Evolutionary conservation across 345 rosid genomes (phyloP).

Genomic region (Balakata baccata): DNA sequence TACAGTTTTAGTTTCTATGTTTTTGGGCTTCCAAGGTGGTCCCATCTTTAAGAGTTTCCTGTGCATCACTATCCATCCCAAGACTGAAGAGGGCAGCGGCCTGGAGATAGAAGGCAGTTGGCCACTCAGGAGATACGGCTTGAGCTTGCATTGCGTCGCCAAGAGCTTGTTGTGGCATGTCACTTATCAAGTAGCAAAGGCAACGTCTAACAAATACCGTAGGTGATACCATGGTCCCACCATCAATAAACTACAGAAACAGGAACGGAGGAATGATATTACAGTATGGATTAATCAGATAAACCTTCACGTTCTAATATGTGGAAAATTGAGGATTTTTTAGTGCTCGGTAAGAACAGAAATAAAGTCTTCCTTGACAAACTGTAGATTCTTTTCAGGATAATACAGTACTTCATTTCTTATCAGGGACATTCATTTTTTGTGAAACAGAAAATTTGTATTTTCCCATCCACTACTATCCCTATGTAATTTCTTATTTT

Average conservation of each 20-base stretch:
- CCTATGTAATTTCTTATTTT: no score
- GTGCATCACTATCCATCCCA: constrained; percentile 78
- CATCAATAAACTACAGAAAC: constrained; percentile 56
- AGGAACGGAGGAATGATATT: not conserved
- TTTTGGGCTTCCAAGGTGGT: constrained; percentile 66
- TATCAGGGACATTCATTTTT: not conserved
- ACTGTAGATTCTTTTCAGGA: not conserved
- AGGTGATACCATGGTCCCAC: constrained; percentile 75
- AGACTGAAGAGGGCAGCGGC: constrained; percentile 80
- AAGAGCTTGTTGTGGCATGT: constrained; percentile 73
- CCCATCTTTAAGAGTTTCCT: constrained; percentile 77
- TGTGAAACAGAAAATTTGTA: not conserved
- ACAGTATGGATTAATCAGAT: not conserved
- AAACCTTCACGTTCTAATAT: not conserved
- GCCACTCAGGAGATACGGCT: constrained; percentile 75
- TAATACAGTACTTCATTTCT: not conserved
- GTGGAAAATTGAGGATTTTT: not conserved
- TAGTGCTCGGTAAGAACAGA: not conserved
- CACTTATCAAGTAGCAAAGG: constrained; percentile 71
- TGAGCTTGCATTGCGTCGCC: constrained; percentile 92
- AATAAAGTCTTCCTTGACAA: not conserved
- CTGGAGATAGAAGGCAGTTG: constrained; percentile 78
- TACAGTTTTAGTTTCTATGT: constrained; percentile 55
- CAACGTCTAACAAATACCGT: constrained; percentile 79
- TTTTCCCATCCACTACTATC: no score